Evolutionary conservation across 805 yeast species (phyloP), one percentile per base, ranked within the genome.

Genomic region (Saturnispora saitoi): DNA sequence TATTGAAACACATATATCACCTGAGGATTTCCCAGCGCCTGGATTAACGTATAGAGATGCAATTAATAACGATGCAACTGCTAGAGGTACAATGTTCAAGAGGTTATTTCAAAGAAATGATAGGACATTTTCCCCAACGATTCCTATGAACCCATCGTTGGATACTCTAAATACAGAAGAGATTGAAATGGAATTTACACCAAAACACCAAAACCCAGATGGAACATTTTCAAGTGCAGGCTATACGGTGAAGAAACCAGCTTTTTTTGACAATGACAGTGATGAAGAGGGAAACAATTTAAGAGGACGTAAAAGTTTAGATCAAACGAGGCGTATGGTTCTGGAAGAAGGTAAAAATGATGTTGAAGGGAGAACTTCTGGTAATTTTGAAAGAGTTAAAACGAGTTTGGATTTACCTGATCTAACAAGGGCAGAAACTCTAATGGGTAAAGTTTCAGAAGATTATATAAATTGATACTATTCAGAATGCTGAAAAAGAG

Each of bases 81-180:
- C 61, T n/a, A 68, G 74, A 54, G 66, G 62, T 14, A 65, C 71
- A 22, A 54, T 68, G 32, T 69, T 73, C 54, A 69, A 66, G 56
- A 66, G 71, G 48, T 56, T 67, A 54, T 58, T 67, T 56, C 48
- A 64, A 55, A 57, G 60, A 49, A 41, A 60, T 56, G 50, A 51
- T 38, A 51, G 47, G 11, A 46, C 41, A 3, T 48, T 52, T 15
- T 59, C 69, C 28, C 62, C 69, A 11, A 61, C 66, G 51, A 57
- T 66, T 29, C 58, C 63, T n/a, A 44, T 58, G 3, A 62, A 62
- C 4, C 66, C 58, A 7, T 72, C 72, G 11, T 55, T 64, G 17
- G 67, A 63, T 42, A 64, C 65, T 7, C 53, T 71, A 8, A 65
- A 63, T n/a, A 72, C 78, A 0, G 81, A 76, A 54, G 80, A 75